Conservation (phyloP, 345 rosid species). For the Salix caprea region DNA sequence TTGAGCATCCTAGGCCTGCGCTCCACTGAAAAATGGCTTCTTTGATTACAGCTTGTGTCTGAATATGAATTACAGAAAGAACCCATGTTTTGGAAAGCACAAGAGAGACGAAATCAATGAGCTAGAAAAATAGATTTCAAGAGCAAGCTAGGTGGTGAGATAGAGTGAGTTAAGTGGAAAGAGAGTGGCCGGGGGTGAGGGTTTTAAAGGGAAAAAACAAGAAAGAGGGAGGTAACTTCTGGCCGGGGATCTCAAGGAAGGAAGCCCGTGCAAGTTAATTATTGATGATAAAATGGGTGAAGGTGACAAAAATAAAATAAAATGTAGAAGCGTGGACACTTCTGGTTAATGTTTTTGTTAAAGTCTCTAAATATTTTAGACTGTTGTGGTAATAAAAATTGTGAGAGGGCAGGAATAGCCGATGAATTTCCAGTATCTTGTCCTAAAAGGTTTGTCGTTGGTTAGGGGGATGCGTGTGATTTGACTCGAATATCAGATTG, state of each 20-base stretch:
- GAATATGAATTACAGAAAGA: slow-evolving; percentile 7
- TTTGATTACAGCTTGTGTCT: slow-evolving; percentile 5
- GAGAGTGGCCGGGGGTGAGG: slow-evolving; percentile 14
- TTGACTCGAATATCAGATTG: not conserved
- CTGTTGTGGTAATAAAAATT: not conserved
- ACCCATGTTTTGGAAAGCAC: slow-evolving; percentile 14
- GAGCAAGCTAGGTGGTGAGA: not conserved
- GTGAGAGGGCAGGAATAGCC: not conserved
- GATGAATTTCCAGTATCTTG: too few species aligned
- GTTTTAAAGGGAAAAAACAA: slow-evolving; percentile 11
- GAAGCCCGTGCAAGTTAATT: slow-evolving; percentile 30
- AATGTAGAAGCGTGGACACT: slow-evolving; percentile 53
- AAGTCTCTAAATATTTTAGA: not conserved
- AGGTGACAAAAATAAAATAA: slow-evolving; percentile 13
- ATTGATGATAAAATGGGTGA: not conserved
- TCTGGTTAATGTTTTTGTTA: slow-evolving; percentile 17
- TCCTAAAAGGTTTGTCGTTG: too few species aligned
- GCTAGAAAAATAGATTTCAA: not conserved
- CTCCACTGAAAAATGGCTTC: slow-evolving; percentile 21
- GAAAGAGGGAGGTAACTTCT: slow-evolving; percentile 58
- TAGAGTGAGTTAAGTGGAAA: slow-evolving; percentile 9
- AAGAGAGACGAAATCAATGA: not conserved
- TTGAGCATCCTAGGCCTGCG: slow-evolving; percentile 55
- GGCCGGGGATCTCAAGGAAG: slow-evolving; percentile 54
- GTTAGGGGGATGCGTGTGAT: not conserved